Evolutionary conservation across 805 yeast genomes (phyloP), one percentile per base, ranked within the genome.

Genomic region (Candida stauntonica): DNA sequence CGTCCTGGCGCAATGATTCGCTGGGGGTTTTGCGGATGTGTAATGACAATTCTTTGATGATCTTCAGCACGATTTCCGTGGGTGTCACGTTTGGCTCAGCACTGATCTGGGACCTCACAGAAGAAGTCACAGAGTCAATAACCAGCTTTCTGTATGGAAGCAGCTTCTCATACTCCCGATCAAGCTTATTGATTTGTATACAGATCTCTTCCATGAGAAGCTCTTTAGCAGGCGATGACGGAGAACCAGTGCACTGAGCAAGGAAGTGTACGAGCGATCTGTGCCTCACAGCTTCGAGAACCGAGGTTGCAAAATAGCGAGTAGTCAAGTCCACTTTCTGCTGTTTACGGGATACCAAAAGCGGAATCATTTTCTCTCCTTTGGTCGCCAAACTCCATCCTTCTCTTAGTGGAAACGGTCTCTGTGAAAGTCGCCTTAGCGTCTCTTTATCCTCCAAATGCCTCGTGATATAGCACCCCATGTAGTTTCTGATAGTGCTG

Each of bases 81-180:
- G n/a, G n/a, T n/a, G n/a, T n/a, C n/a, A n/a, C n/a, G n/a, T n/a
- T n/a, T n/a, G n/a, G n/a, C n/a, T n/a, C n/a, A n/a, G n/a, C n/a
- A n/a, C n/a, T n/a, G n/a, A n/a, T 23, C 9, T 34, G 37, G 3
- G 7, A 1, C 6, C 27, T 27, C 7, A 48, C 33, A n/a, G 20
- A 29, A 8, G n/a, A 3, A 3, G 40, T 30, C 3, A 41, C 35
- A 5, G 31, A 24, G 1, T 41, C 29, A 1, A 48, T n/a, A 1
- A 39, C 33, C 3, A 14, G 17, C 1, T 37, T 30, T 32, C 58
- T 45, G 20, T 26, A 43, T 6, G 46, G 48, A 3, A 47, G 19
- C 9, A 54, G 24, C 7, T 32, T 23, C 35, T 52, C 54, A 31
- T 44, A 52, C 11, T 47, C 50, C 9, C 47, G 36, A 26, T 54